phyloP scores from a whole-genome alignment of 2,329 filamentous ascomycete genomes.

The Aspergillus sp. region DNA sequence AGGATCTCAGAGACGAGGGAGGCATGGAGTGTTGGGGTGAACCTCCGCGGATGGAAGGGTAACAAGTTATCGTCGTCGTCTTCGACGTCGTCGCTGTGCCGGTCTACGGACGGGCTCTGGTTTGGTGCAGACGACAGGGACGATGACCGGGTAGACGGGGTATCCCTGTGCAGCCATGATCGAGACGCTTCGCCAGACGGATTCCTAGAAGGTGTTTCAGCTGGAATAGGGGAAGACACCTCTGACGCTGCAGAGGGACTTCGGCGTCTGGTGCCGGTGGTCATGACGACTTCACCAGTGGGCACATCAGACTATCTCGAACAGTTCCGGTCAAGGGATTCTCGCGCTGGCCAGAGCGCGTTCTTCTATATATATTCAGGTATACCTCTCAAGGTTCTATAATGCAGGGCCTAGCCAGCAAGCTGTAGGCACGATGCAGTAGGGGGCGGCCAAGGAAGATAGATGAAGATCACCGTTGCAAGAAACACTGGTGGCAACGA shows the following conservation, averaged over 20 bases:
- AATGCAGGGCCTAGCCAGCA: no score
- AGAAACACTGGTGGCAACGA: no score
- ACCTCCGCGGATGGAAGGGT: constrained; percentile 78
- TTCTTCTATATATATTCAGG: no score
- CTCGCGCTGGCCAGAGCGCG: no score
- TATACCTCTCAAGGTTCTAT: no score
- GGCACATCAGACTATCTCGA: neutral
- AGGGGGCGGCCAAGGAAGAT: no score
- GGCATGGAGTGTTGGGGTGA: constrained; percentile 90
- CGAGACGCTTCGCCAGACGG: constrained; percentile 45
- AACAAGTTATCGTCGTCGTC: constrained; percentile 49
- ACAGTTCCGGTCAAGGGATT: no score
- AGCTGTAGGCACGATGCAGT: no score
- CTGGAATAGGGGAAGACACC: constrained; percentile 59
- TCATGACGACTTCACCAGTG: constrained; percentile 16
- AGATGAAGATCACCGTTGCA: no score
- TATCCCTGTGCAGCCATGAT: constrained; percentile 55
- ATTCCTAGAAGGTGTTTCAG: constrained; percentile 49
- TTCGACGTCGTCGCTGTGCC: constrained; percentile 31
- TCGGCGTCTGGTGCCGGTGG: constrained; percentile 41
- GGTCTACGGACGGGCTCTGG: constrained; percentile 32
- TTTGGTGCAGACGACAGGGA: constrained; percentile 52
- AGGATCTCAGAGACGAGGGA: constrained; percentile 93
- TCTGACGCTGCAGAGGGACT: constrained; percentile 28
- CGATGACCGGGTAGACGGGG: constrained; percentile 56